Conservation (phyloP, 345 rosid genomes). For the Ceriops tagal region DNA sequence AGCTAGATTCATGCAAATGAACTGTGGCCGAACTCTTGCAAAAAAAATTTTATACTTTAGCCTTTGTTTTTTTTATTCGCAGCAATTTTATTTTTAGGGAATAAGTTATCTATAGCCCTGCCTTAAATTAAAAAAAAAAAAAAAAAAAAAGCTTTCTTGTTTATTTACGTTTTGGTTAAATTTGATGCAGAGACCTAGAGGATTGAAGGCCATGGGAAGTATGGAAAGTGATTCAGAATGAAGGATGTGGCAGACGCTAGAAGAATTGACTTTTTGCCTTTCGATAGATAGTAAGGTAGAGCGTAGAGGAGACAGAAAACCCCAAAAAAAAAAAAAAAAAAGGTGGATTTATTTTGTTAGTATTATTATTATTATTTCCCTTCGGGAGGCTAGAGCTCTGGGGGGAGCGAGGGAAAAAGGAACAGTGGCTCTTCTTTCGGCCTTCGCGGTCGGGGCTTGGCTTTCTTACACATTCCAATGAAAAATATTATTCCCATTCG, state of each 20-base stretch:
- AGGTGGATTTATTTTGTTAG: accelerated
- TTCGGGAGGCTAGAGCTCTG: too few species aligned
- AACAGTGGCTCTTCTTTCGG: not conserved
- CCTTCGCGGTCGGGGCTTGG: not conserved
- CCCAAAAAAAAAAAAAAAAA: not conserved
- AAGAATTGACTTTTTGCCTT: not conserved
- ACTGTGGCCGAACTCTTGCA: not conserved
- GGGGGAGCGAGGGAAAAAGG: not conserved
- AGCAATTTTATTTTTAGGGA: too few species aligned
- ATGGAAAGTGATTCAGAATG: conserved; percentile 61
- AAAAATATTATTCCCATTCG: too few species aligned
- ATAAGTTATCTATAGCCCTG: too few species aligned
- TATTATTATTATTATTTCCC: too few species aligned
- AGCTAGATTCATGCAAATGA: not conserved
- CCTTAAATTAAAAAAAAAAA: not conserved
- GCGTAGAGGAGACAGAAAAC: not conserved
- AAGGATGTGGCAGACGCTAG: conserved; percentile 6
- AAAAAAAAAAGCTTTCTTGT: not conserved
- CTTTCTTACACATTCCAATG: not conserved
- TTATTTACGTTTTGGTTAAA: conserved; percentile 4
- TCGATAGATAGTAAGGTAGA: conserved; percentile 6
- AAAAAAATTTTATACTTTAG: too few species aligned
- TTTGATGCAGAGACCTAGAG: conserved; percentile 65
- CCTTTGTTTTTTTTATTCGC: too few species aligned
- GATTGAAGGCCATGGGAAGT: conserved; percentile 70